A percentile compares a stretch with the other conserved stretches of the same genome.
Conservation (phyloP, 306 rosid species). For the Nissolia schottii region DNA sequence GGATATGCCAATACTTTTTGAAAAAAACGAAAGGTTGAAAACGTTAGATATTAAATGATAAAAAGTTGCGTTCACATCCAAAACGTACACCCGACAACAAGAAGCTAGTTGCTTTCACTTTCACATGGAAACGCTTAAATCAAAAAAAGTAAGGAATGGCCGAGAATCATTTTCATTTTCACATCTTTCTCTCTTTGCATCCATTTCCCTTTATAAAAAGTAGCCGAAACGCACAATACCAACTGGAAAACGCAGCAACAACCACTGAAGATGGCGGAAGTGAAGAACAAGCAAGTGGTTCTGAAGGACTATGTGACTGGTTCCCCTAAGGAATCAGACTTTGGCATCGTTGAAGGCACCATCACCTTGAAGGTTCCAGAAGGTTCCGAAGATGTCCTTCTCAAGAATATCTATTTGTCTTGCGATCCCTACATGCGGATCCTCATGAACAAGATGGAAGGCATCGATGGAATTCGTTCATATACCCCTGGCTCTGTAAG, state of each 20-base stretch:
- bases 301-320: not conserved
- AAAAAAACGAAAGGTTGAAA: too few species aligned
- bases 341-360: conserved; percentile 16
- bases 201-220: too few species aligned
- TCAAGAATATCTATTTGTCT: conserved; percentile 28
- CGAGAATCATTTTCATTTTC: too few species aligned
- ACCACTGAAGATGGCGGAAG: not conserved
- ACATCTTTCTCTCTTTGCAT: too few species aligned
- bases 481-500: not conserved
- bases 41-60: too few species aligned
- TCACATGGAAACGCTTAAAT: too few species aligned
- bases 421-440: conserved; percentile 31
- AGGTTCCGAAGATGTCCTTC: conserved; percentile 21
- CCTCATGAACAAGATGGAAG: not conserved
- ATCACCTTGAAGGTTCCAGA: conserved; percentile 19
- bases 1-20: too few species aligned
- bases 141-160: too few species aligned
- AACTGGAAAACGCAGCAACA: not conserved
- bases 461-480: not conserved
- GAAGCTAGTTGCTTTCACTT: too few species aligned
- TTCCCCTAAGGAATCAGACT: conserved; percentile 28
- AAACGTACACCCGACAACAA: too few species aligned
- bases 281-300: not conserved
- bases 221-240: not conserved
- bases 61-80: too few species aligned